Base-by-base conservation (phyloP, 1,284 basidiomycete genomes). In the Acaromyces ingoldii region DNA sequence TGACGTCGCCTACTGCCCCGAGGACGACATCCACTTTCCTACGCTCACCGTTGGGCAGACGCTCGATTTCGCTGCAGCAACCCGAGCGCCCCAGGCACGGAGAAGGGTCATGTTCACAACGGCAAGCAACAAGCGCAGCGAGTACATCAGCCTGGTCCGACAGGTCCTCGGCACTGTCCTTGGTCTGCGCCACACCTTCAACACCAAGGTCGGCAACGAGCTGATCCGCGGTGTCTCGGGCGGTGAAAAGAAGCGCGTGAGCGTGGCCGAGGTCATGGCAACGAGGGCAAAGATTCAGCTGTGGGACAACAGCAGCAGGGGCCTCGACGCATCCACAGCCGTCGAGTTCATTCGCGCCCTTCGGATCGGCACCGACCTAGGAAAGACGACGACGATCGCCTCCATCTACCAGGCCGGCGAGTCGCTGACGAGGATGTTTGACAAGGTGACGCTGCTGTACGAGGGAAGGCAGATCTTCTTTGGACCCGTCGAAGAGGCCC, bases 171-270 rank as follows among this genome's bases (percentile, higher is more conserved):
- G 59, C 19, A 67, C 67, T 13, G 60, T 67, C 36, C 62, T 72
- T 6, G 67, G 65, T 37, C 55, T 69, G 26, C 53, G 60, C 1
- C 67, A 72, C 40, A 72, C 69, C 7, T 67, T 62, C 59, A 62
- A 70, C 55, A 72, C 69, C 37, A 51, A 57, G 34, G 81, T 82
- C 49, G 69, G 69, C 28, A 62, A 68, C 51, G 57, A 63, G 24
- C 49, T 55, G 11, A 51, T 70, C 24, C 62, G 69, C 7, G 67
- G 69, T 53, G 62, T 70, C 13, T 66, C 62, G 9, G 82, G 82
- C 55, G 82, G 82, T 44, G 76, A 77, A 49, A 52, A 61, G 21
- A 72, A 70, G 56, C 58, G 69, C 31, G 69, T 70, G 28, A 58
- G 51, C 39, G 62, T 70, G 19, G 67, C 59, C 29, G 70, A 72